A percentile compares a stretch with the other conserved stretches of the same genome.
Conservation (phyloP, 2,329 filamentous ascomycete genomes). For the Aspergillus glaucus region DNA sequence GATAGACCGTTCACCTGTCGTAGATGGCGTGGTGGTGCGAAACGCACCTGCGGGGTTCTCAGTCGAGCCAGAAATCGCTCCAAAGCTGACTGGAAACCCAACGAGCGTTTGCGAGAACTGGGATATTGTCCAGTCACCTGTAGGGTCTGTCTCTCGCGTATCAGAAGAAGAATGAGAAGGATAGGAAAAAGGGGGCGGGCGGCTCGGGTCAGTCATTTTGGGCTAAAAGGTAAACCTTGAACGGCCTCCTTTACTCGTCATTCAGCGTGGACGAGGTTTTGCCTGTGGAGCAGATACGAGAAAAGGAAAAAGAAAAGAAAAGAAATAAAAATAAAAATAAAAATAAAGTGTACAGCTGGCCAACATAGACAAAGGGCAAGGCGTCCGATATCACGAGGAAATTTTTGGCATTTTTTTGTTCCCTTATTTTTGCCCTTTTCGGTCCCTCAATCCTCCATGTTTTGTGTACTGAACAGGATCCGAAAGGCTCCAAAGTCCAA, state of each 20-base stretch:
- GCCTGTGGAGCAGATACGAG: not conserved
- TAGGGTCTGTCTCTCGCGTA: constrained; percentile 9
- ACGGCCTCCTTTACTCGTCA: constrained; percentile 7
- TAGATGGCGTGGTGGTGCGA: constrained; percentile 3
- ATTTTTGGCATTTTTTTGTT: not conserved
- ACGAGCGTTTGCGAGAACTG: constrained; percentile 12
- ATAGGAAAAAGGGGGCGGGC: constrained; percentile 11
- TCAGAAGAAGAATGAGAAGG: constrained; percentile 11
- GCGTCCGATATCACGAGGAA: not conserved
- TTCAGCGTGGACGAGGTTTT: constrained; percentile 3
- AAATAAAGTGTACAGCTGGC: not conserved
- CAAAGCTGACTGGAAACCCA: constrained; percentile 10
- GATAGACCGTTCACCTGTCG: constrained; percentile 10
- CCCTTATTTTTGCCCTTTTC: not conserved
- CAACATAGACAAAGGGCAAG: not conserved
- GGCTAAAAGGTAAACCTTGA: constrained; percentile 1
- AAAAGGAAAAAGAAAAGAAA: not conserved
- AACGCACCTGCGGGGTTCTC: constrained; percentile 9
- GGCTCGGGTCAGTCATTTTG: constrained; percentile 18
- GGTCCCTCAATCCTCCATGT: not conserved
- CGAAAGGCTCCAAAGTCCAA: not conserved
- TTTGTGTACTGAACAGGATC: not conserved
- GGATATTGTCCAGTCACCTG: constrained; percentile 12
- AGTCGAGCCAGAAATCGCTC: constrained; percentile 8
- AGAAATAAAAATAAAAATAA: no score